phyloP scores from a whole-genome alignment of 2,329 filamentous ascomycete genomes.

The Hirsutella rhossiliensis region DNA sequence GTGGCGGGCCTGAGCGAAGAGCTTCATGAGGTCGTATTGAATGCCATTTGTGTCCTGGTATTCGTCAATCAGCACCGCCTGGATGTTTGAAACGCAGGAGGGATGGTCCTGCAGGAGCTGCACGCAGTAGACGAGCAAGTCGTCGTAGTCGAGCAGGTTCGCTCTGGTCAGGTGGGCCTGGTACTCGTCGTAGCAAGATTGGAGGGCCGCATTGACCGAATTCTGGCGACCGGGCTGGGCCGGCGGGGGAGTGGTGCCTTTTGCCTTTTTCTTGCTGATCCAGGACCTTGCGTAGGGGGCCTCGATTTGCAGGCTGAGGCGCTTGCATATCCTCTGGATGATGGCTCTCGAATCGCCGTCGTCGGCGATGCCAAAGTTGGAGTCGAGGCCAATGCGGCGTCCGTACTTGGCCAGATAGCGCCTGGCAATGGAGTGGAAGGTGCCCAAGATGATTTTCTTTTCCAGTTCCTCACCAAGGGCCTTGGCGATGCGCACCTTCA shows the following conservation, averaged over 20 bases:
- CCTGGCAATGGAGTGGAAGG: slow-evolving; percentile 86
- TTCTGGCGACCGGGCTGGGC: slow-evolving; percentile 21
- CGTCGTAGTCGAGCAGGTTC: slow-evolving; percentile 88
- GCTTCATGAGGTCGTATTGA: slow-evolving; percentile 87
- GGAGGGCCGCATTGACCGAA: slow-evolving; percentile 44
- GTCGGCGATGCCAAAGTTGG: slow-evolving; percentile 86
- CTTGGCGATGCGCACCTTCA: slow-evolving; percentile 76
- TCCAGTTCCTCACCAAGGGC: slow-evolving; percentile 70
- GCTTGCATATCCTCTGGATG: slow-evolving; percentile 70
- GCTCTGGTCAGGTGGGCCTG: slow-evolving; percentile 61
- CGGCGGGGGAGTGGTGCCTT: slow-evolving; percentile 34
- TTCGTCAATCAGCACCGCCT: slow-evolving; percentile 88
- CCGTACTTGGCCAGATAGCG: slow-evolving; percentile 79
- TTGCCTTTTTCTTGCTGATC: slow-evolving; percentile 59
- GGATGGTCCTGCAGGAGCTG: slow-evolving; percentile 65
- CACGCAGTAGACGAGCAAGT: slow-evolving; percentile 73
- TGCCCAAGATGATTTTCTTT: slow-evolving; percentile 72
- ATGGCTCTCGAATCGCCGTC: slow-evolving; percentile 69
- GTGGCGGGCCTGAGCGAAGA: slow-evolving; percentile 61
- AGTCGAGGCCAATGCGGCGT: slow-evolving; percentile 65
- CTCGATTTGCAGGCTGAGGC: slow-evolving; percentile 56
- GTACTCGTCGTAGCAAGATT: slow-evolving; percentile 61
- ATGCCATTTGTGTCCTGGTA: slow-evolving; percentile 96
- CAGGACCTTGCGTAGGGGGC: slow-evolving; percentile 57
- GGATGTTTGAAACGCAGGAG: slow-evolving; percentile 75